A percentile compares a stretch with the other conserved stretches of the same genome.
phyloP scores from a whole-genome alignment of 164 flowering plant species.

The Echeveria elegans region DNA sequence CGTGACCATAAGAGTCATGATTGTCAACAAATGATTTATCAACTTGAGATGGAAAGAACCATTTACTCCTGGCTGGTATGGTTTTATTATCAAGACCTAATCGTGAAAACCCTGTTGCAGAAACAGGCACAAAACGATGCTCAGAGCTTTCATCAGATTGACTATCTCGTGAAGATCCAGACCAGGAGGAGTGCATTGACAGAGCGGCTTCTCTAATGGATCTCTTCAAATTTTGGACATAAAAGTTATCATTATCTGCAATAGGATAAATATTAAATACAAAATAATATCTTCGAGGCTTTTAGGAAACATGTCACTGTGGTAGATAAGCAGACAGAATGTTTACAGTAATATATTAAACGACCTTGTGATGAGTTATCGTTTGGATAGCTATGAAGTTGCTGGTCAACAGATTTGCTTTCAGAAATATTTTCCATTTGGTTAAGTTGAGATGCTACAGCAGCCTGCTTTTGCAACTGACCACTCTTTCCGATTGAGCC shows the following conservation, averaged over 20 bases:
- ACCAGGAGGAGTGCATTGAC: constrained; percentile 33
- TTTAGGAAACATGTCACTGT: background rate
- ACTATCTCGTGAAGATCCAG: constrained; percentile 54
- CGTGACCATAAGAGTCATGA: constrained; percentile 20
- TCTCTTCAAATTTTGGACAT: constrained; percentile 66
- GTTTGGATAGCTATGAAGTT: constrained; percentile 29
- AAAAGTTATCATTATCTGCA: constrained; percentile 49
- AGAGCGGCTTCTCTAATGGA: constrained; percentile 93
- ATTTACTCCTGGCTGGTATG: constrained; percentile 37
- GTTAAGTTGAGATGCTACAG: constrained; percentile 30
- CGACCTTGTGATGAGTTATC: constrained; percentile 60
- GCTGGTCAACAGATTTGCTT: constrained; percentile 36
- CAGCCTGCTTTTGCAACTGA: constrained; percentile 48
- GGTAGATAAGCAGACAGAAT: background rate
- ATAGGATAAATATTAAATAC: background rate
- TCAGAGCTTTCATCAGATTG: constrained; percentile 60
- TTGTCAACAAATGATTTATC: constrained; percentile 32
- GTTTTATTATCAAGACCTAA: constrained; percentile 34
- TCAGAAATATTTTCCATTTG: constrained; percentile 46
- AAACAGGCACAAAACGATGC: constrained; percentile 74
- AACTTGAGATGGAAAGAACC: constrained; percentile 35
- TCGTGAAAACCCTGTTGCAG: constrained; percentile 40
- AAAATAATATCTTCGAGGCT: background rate
- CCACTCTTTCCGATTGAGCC: constrained; percentile 70
- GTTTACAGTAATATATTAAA: background rate